Evolutionary conservation across 345 rosid species (phyloP).

Genomic region (Trapa incisa): DNA sequence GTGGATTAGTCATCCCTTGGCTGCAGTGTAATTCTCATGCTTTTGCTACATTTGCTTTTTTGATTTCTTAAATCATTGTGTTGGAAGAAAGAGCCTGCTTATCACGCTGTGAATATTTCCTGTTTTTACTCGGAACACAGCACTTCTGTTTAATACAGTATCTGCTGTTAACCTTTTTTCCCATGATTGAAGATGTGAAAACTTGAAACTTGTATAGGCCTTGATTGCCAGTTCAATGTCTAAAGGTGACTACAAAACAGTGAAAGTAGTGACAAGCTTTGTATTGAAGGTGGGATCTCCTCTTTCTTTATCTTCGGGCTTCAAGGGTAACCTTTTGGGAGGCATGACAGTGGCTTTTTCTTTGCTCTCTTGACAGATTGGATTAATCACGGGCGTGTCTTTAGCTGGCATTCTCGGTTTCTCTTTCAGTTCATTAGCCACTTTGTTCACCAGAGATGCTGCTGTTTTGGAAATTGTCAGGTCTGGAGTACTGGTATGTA

Average conservation of each 20-base stretch:
- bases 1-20: too few species aligned
- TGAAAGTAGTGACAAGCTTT: slow-evolving; percentile 53
- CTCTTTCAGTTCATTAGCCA: slow-evolving; percentile 57
- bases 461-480: slow-evolving; percentile 57
- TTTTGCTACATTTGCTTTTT: too few species aligned
- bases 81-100: too few species aligned
- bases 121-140: too few species aligned
- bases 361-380: slow-evolving; percentile 42
- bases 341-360: not conserved
- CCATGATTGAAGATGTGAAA: not conserved
- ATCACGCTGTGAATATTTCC: too few species aligned
- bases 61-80: too few species aligned
- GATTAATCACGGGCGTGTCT: slow-evolving; percentile 47
- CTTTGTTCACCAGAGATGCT: slow-evolving; percentile 70
- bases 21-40: too few species aligned
- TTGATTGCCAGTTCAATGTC: slow-evolving; percentile 72
- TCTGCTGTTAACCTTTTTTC: not conserved
- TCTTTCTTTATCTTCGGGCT: not conserved
- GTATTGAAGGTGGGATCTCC: slow-evolving; percentile 52
- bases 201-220: slow-evolving; percentile 29
- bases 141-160: not conserved
- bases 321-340: not conserved
- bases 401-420: slow-evolving; percentile 60
- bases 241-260: slow-evolving; percentile 51
- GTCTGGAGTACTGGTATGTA: slow-evolving; percentile 64